Base-by-base conservation (phyloP, 345 rosid species). In the Corchorus olitorius region DNA sequence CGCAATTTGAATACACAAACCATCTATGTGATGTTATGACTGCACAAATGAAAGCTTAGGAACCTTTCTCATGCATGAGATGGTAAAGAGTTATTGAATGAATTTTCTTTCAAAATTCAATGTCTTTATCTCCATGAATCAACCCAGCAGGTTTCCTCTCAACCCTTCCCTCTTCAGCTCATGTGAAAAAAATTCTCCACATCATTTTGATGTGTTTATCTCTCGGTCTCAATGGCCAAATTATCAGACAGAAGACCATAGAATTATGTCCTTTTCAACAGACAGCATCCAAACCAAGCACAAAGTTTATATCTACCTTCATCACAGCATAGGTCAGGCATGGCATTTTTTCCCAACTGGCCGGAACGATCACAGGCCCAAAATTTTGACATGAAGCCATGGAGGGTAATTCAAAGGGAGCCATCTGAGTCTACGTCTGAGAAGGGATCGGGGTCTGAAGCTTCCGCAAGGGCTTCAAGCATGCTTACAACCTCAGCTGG, bases 391-490 rank as follows among this genome's bases (percentile, higher is more conserved):
- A 17, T 72, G 20, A 72, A 19, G 16, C 56, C 9, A 17, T 0
- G n/a, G 9, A 50, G 1, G 59, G 58, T 20, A 76, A 27, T 67
- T 82, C 83, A 89, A 19, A 76, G 82, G 52, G 93, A 84, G 61
- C 66, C 54, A 12, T 46, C 70, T 27, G 84, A 39, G 27, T n/a
- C 81, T 37, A 9, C 66, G 17, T 70, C 74, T 3, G 61, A 5
- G 6, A 85, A 81, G 13, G 77, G 56, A 34, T 84, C 68, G 41
- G 84, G 76, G 49, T 84, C 87, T 20, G 93, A 91, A 54, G 90
- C 92, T 65, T 88, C 90, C 0, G 93, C 89, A 10, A 91, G 91
- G 7, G 87, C 87, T 19, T 80, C 84, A 7, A 91, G 95, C 91
- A 88, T 87, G 75, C 54, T 80, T 64, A 91, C 78, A 22, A 91